Evolutionary conservation across 2,329 filamentous ascomycete species (phyloP).

Genomic region (Epichloe baconii): DNA sequence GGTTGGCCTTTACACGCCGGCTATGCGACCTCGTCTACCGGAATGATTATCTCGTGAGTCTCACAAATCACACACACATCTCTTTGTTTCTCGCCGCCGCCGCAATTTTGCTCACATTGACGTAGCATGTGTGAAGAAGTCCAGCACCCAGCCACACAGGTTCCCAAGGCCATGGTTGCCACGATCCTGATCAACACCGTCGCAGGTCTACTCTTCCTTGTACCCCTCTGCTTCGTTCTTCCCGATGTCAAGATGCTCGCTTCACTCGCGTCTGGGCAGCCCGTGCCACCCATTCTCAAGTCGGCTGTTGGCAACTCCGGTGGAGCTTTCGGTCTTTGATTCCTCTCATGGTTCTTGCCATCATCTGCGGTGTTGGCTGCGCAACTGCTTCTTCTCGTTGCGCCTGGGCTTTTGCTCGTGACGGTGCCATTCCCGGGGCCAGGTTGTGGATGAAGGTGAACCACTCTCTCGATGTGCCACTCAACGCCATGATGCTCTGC

Average conservation of each 20-base stretch:
- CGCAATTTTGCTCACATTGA: background rate
- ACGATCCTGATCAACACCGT: constrained; percentile 55
- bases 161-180: constrained; percentile 59
- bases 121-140: constrained; percentile 62
- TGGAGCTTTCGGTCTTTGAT: constrained; percentile 50
- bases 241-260: constrained; percentile 46
- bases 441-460: constrained; percentile 49
- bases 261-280: constrained; percentile 42
- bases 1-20: constrained; percentile 60
- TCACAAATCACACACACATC: too few species aligned
- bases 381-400: constrained; percentile 55
- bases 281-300: constrained; percentile 51
- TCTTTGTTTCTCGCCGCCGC: background rate
- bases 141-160: constrained; percentile 49
- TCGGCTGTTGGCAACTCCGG: constrained; percentile 46
- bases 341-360: constrained; percentile 50
- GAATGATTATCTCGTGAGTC: constrained; percentile 66
- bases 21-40: constrained; percentile 62
- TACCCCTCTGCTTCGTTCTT: constrained; percentile 57
- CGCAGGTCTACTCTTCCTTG: constrained; percentile 53
- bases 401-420: constrained; percentile 57
- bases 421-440: constrained; percentile 55
- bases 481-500: constrained; percentile 61
- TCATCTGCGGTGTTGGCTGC: constrained; percentile 57
- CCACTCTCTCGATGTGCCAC: constrained; percentile 46